Evolutionary conservation across 441 rosid species (phyloP).

Genomic region (Rhodomyrtus psidioides): DNA sequence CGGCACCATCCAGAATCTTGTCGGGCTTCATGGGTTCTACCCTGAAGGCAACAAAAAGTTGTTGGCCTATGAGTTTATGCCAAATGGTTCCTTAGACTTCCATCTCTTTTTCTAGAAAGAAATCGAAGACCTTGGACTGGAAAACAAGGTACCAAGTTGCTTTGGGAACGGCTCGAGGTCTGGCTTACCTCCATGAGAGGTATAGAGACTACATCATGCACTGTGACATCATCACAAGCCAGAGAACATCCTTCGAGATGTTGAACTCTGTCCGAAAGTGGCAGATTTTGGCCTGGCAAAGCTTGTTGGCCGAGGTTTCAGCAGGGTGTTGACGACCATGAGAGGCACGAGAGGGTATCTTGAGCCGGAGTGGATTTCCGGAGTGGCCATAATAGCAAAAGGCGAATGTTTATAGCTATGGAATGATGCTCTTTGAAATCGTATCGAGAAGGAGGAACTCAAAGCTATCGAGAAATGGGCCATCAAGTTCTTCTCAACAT

Average conservation of each 20-base stretch:
- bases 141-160: background rate
- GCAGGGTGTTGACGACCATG: background rate
- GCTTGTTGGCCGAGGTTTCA: background rate
- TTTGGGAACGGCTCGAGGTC: conserved; percentile 6
- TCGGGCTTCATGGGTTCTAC: background rate
- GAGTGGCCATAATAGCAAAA: conserved; percentile 1
- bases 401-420: conserved; percentile 6
- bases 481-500: background rate
- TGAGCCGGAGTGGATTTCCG: background rate
- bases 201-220: conserved; percentile 78
- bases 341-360: conserved; percentile 5
- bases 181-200: conserved; percentile 61
- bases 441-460: background rate
- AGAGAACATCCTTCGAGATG: conserved; percentile 30
- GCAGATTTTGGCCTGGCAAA: conserved; percentile 5
- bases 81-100: conserved; percentile 49
- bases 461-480: background rate
- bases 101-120: conserved; percentile 19
- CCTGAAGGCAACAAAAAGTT: background rate
- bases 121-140: background rate
- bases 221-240: conserved; percentile 82
- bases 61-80: conserved; percentile 67
- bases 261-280: background rate
- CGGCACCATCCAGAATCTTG: background rate
- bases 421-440: background rate